Evolutionary conservation across 2,329 filamentous ascomycete genomes (phyloP), one percentile per base, ranked within the genome.

Genomic region (Exserohilum turcica): DNA sequence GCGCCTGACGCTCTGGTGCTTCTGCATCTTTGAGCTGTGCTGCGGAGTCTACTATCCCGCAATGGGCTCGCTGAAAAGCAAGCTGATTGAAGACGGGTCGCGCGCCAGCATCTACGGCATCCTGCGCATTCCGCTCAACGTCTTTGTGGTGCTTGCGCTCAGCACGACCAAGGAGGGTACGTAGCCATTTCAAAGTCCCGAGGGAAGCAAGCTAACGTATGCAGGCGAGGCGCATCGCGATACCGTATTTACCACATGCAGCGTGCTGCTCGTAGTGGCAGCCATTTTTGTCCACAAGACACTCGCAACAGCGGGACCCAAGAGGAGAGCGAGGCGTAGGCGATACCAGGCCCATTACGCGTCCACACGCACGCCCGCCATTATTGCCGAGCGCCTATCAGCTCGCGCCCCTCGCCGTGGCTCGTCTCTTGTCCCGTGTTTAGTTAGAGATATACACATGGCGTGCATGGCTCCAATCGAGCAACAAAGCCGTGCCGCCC

Each of bases 41-140:
- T 79, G 85, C 18, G 84, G 84, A 5, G 73, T 82, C 31, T 86
- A 86, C 62, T 85, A 78, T 61, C 84, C 84, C 0, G 79, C 77
- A 52, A 82, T 85, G 66, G 80, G 78, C 1, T 80, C 79, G 43
- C 63, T 85, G 48, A 86, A 85, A 67, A 80, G 80, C 6, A 72
- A 75, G 32, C 69, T 84, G 5, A 77, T 86, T n/a, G 78, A 82
- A 1, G 83, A 86, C 63, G 77, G 77, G 2, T 74, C 78, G 19
- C 75, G 84, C 37, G 82, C 79, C 3, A 79, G 78, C 37, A 76
- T 86, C 13, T 86, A 86, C 65, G 80, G 81, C 13, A 72, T 84
- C 46, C 72, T 86, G 64, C 77, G 84, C 27, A 76, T 86, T 12
- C 84, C 84, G 9, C 70, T 87, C 56, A 86, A 86, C 63, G 65